Percentiles rank a stretch among this genome's conserved stretches.
Conservation (phyloP, 371 early-diverging fungal genomes). For the Zancudomyces culisetae region DNA sequence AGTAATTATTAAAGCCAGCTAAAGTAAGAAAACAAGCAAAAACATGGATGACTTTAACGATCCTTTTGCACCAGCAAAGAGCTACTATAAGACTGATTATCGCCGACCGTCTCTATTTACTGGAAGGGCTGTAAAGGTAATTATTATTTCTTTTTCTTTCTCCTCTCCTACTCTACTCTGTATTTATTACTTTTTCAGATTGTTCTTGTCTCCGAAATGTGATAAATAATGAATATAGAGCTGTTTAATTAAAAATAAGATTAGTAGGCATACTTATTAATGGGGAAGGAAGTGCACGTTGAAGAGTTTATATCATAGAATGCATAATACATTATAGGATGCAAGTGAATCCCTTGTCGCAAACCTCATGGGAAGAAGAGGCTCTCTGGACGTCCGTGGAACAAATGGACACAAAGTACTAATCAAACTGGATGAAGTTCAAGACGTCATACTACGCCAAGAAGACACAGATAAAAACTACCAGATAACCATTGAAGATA, state of each 20-base stretch:
- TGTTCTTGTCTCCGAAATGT: background rate
- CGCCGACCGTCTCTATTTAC: background rate
- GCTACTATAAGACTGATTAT: background rate
- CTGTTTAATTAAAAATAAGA: background rate
- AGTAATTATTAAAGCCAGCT: too few relatives aligned
- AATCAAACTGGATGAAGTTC: conserved; percentile 67
- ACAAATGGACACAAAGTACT: background rate
- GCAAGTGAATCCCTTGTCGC: background rate
- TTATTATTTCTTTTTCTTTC: background rate
- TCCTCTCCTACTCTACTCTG: background rate
- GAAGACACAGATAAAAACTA: conserved; percentile 91
- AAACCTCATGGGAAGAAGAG: background rate
- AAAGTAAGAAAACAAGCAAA: too few relatives aligned
- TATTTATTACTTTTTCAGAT: background rate
- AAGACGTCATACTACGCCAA: conserved; percentile 59
- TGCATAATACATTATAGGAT: too few relatives aligned
- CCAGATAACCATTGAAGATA: conserved; percentile 84
- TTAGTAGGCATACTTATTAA: too few relatives aligned
- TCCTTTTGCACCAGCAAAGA: background rate
- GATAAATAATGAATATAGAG: background rate
- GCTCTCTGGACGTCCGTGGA: background rate
- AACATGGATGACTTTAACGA: too few relatives aligned
- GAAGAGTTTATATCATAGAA: too few relatives aligned
- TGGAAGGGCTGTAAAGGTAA: background rate
- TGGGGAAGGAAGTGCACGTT: too few relatives aligned